Percentiles rank a stretch among this genome's conserved stretches.
These are phyloP conservation scores for Cercis canadensis DNA, from an alignment of 306 rosid genomes.

Conservation along the genomic window DNA sequence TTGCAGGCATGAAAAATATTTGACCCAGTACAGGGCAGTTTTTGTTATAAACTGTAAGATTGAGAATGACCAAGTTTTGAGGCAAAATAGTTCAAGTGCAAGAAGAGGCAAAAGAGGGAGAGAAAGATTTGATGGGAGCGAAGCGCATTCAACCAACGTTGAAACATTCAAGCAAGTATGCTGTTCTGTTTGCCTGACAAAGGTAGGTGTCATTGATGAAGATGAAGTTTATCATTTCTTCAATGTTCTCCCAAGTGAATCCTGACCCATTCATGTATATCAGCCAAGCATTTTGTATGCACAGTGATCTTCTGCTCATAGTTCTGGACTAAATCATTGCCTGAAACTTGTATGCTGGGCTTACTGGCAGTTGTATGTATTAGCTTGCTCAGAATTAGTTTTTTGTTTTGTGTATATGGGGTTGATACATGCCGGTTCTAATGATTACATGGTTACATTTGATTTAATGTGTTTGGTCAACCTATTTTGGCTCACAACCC, in stretches of 20 bases:
- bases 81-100: conserved; percentile 42
- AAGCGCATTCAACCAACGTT: conserved; percentile 38
- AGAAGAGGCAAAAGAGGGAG: conserved; percentile 46
- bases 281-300: not conserved
- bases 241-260: conserved; percentile 68
- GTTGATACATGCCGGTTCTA: too few species aligned
- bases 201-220: conserved; percentile 70
- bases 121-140: conserved; percentile 35
- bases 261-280: conserved; percentile 30
- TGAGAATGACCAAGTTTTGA: conserved; percentile 38
- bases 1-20: conserved; percentile 79
- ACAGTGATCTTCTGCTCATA: conserved; percentile 15
- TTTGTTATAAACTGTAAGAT: conserved; percentile 74
- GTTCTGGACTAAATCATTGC: conserved; percentile 10
- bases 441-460: too few species aligned
- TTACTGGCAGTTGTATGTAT: too few species aligned
- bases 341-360: not conserved
- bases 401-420: too few species aligned
- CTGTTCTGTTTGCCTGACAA: conserved; percentile 73
- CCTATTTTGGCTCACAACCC: too few species aligned
- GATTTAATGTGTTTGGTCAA: too few species aligned
- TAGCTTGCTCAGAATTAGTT: too few species aligned
- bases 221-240: conserved; percentile 74
- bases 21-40: conserved; percentile 80
- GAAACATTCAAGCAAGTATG: conserved; percentile 66